A percentile compares a stretch with the other conserved stretches of the same genome.
Evolutionary conservation across 352 stramenopile genomes (phyloP).

Genomic region (Phytophthora idaei): DNA sequence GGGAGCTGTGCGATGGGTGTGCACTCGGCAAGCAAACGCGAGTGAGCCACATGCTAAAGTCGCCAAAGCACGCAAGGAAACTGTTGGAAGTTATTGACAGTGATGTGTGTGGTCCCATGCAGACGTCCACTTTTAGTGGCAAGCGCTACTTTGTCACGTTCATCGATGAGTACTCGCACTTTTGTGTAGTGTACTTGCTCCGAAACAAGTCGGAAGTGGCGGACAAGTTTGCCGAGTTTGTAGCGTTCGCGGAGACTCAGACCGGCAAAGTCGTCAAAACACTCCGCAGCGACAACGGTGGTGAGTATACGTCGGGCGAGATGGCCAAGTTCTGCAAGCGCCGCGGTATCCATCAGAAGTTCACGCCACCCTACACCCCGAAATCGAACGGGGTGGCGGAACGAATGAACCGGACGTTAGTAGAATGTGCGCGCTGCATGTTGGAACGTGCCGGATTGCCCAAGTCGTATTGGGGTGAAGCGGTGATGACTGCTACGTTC

Average conservation of each 20-base stretch:
- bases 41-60: too few species aligned
- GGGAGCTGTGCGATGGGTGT: too few species aligned
- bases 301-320: constrained; percentile 3
- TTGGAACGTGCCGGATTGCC: neutral
- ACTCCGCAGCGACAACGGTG: neutral
- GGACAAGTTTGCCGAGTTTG: constrained; percentile 26
- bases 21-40: too few species aligned
- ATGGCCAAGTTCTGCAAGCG: too few species aligned
- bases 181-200: neutral
- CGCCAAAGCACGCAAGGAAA: neutral
- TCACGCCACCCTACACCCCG: too few species aligned
- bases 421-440: too few species aligned
- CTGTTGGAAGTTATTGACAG: neutral
- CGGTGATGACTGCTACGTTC: neutral
- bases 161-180: constrained; percentile 13
- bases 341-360: too few species aligned
- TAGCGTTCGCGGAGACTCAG: constrained; percentile 19
- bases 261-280: constrained; percentile 12
- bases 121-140: constrained; percentile 1
- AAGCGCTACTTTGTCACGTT: constrained; percentile 9
- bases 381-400: too few species aligned
- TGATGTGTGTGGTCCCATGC: constrained; percentile 15
- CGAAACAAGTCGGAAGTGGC: constrained; percentile 18
- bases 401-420: too few species aligned
- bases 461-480: constrained; percentile 10